Conservation (phyloP, 2,329 filamentous ascomycete species). For the Trichophyton mentagrophytes region DNA sequence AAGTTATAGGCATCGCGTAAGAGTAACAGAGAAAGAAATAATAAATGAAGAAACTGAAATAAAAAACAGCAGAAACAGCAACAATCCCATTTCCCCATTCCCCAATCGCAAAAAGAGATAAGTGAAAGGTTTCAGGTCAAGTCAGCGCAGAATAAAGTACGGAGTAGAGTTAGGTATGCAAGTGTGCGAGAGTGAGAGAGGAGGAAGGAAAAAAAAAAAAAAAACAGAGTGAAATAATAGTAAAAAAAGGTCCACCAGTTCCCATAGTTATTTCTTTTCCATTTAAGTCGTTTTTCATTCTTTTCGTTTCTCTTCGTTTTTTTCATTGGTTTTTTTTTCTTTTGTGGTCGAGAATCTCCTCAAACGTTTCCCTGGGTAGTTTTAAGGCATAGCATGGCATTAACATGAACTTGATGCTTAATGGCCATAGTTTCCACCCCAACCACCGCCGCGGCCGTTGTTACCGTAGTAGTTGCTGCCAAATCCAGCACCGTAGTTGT, state of each 20-base stretch:
- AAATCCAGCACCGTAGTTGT: constrained; percentile 32
- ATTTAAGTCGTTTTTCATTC: constrained; percentile 2
- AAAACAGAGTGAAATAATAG: background rate
- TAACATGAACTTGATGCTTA: constrained; percentile 15
- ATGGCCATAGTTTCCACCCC: constrained; percentile 37
- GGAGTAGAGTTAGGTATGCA: background rate
- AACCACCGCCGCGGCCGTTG: constrained; percentile 31
- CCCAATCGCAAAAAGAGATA: constrained; percentile 4
- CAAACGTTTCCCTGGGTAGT: background rate
- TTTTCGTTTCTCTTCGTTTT: constrained; percentile 3
- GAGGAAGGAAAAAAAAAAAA: background rate
- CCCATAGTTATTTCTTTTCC: constrained; percentile 3
- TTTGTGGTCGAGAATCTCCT: background rate
- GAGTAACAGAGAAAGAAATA: background rate
- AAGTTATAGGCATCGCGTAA: background rate
- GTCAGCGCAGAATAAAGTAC: background rate
- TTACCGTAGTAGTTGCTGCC: constrained; percentile 33
- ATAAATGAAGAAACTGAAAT: background rate
- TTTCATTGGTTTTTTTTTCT: background rate
- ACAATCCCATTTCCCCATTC: constrained; percentile 4
- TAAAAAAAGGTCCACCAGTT: constrained; percentile 1
- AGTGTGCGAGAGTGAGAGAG: background rate
- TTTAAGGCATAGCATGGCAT: background rate
- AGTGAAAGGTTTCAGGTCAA: constrained; percentile 2
- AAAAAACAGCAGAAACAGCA: background rate